Evolutionary conservation across 2,329 filamentous ascomycete species (phyloP).

Genomic region (Neonectria sp.): DNA sequence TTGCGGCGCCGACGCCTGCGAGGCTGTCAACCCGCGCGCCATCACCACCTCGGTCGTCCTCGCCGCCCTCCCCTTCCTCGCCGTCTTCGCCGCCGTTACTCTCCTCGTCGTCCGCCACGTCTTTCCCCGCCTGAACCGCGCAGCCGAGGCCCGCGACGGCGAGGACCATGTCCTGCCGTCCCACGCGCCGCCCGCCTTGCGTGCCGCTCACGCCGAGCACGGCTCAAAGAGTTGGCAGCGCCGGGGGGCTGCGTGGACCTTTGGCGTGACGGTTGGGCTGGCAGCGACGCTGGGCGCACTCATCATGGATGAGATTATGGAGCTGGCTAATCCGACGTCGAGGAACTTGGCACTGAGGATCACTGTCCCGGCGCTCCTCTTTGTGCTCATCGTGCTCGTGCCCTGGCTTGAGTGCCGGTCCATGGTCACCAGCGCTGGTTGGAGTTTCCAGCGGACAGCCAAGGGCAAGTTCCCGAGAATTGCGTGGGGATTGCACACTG

Average conservation of each 20-base stretch:
- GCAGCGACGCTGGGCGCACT: slow-evolving; percentile 84
- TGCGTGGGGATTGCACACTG: slow-evolving; percentile 75
- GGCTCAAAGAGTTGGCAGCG: slow-evolving; percentile 66
- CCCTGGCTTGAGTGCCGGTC: slow-evolving; percentile 85
- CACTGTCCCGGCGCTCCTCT: slow-evolving; percentile 79
- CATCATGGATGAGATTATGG: slow-evolving; percentile 87
- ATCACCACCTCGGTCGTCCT: slow-evolving; percentile 64
- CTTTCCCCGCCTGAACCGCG: slow-evolving; percentile 79
- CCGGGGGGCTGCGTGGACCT: slow-evolving; percentile 73
- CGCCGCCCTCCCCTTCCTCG: slow-evolving; percentile 78
- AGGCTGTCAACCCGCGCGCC: slow-evolving; percentile 58
- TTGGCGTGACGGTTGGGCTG: slow-evolving; percentile 83
- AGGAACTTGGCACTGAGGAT: slow-evolving; percentile 77
- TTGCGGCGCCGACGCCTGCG: slow-evolving; percentile 71
- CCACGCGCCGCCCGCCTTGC: slow-evolving; percentile 72
- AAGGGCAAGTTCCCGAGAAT: slow-evolving; percentile 70
- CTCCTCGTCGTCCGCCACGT: slow-evolving; percentile 76
- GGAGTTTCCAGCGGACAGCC: slow-evolving; percentile 72
- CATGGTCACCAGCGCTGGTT: slow-evolving; percentile 70
- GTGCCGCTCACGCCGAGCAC: slow-evolving; percentile 72
- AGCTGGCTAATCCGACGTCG: slow-evolving; percentile 78
- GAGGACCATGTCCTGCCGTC: slow-evolving; percentile 74
- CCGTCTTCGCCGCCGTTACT: slow-evolving; percentile 77
- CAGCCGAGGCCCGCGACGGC: slow-evolving; percentile 66
- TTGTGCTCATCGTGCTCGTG: slow-evolving; percentile 81